Evolutionary conservation across 257 asterid genomes (phyloP).

Genomic region (Oldenlandia corymbosa): DNA sequence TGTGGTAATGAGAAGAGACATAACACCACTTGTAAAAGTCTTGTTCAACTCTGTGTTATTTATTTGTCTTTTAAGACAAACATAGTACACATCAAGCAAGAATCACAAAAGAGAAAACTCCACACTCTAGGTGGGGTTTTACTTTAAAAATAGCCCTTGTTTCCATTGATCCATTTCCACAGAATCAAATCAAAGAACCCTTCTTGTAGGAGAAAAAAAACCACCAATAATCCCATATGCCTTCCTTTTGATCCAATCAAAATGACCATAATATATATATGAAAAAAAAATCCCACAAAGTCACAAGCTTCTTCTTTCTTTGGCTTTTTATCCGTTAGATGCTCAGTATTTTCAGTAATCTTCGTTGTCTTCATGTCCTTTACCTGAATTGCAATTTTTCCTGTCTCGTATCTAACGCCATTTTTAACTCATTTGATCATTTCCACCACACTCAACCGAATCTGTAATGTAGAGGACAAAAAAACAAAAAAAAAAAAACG

Average conservation of each 20-base stretch:
- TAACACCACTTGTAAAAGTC: neutral
- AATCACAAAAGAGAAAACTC: neutral
- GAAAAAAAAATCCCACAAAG: neutral
- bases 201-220: no score
- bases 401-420: constrained; percentile 36
- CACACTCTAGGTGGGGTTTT: no score
- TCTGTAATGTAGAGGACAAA: constrained; percentile 22
- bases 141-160: no score
- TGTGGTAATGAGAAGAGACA: no score
- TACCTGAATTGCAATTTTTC: neutral
- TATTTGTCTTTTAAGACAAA: neutral
- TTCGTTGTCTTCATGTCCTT: constrained; percentile 6
- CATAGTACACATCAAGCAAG: neutral
- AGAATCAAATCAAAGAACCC: neutral
- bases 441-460: neutral
- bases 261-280: neutral
- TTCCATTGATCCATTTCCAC: no score
- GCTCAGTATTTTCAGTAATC: constrained; percentile 1
- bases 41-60: neutral
- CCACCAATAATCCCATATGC: no score
- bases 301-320: no score
- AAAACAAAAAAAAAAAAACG: no score
- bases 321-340: constrained; percentile 14
- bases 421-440: constrained; percentile 18
- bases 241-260: neutral